Evolutionary conservation across 2,329 filamentous ascomycete genomes (phyloP).

Genomic region (Didymella pomorum): DNA sequence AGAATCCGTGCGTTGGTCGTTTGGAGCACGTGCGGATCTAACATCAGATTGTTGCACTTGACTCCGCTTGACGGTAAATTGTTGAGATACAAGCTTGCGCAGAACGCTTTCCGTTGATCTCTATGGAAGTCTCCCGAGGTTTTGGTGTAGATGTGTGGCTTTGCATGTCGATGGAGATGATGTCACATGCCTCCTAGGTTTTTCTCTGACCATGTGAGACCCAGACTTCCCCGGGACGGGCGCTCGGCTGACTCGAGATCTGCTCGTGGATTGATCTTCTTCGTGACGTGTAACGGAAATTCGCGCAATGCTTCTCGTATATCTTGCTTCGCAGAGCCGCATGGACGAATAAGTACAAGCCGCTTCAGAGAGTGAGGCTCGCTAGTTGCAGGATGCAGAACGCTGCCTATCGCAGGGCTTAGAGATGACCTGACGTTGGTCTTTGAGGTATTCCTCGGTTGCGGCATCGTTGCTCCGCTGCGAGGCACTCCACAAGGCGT

Average conservation of each 20-base stretch:
- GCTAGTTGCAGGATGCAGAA: slow-evolving; percentile 10
- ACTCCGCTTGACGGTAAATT: not conserved
- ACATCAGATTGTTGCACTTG: not conserved
- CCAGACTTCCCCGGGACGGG: too few species aligned
- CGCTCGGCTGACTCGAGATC: not conserved
- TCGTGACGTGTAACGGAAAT: not conserved
- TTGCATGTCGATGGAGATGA: not conserved
- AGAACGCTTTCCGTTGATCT: not conserved
- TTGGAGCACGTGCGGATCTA: not conserved
- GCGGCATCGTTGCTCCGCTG: slow-evolving; percentile 13
- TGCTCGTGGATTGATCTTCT: not conserved
- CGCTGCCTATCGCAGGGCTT: slow-evolving; percentile 4
- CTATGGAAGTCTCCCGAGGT: not conserved
- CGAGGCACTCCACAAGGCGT: slow-evolving; percentile 19
- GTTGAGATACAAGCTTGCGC: not conserved
- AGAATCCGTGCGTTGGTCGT: not conserved
- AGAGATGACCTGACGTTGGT: slow-evolving; percentile 12
- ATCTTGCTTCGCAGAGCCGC: slow-evolving; percentile 7
- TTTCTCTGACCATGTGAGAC: not conserved
- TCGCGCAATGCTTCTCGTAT: slow-evolving; percentile 8
- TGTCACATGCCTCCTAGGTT: not conserved
- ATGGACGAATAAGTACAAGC: not conserved
- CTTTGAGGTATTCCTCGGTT: not conserved
- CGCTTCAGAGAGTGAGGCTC: slow-evolving; percentile 14
- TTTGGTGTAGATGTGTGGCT: not conserved